phyloP scores from a whole-genome alignment of 331 rosid species.

The Telfairia occidentalis region DNA sequence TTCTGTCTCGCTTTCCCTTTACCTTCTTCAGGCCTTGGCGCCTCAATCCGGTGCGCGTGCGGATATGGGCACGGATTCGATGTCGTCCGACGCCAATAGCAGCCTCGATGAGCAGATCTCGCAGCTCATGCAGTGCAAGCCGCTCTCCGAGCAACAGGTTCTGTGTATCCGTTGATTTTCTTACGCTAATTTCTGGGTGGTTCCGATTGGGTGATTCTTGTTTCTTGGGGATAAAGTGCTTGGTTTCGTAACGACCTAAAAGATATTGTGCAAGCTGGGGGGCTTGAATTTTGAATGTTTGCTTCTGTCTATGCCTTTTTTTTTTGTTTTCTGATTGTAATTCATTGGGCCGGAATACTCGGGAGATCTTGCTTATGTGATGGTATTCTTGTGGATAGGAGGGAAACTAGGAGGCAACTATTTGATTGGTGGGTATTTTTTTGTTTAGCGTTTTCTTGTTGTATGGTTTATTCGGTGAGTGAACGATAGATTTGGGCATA shows the following conservation, averaged over 20 bases:
- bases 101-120: conserved; percentile 85
- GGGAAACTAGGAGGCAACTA: not conserved
- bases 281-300: not conserved
- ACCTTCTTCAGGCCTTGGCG: not conserved
- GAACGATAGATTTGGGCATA: not conserved
- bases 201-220: not conserved
- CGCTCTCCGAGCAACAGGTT: conserved; percentile 90
- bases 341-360: not conserved
- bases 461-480: too few species aligned
- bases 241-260: not conserved
- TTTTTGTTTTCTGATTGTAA: not conserved
- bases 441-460: not conserved
- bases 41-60: not conserved
- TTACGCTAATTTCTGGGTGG: not conserved
- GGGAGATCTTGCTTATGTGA: not conserved
- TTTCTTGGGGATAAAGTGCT: not conserved
- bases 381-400: not conserved
- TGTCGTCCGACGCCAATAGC: conserved; percentile 56
- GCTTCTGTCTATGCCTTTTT: not conserved
- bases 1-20: too few species aligned
- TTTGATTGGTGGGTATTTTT: not conserved
- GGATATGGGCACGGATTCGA: conserved; percentile 42
- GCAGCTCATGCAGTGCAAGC: conserved; percentile 98
- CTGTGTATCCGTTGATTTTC: not conserved
- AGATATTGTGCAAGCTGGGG: not conserved